Conservation (phyloP, 805 yeast genomes). For the Saturnispora sanitii region DNA sequence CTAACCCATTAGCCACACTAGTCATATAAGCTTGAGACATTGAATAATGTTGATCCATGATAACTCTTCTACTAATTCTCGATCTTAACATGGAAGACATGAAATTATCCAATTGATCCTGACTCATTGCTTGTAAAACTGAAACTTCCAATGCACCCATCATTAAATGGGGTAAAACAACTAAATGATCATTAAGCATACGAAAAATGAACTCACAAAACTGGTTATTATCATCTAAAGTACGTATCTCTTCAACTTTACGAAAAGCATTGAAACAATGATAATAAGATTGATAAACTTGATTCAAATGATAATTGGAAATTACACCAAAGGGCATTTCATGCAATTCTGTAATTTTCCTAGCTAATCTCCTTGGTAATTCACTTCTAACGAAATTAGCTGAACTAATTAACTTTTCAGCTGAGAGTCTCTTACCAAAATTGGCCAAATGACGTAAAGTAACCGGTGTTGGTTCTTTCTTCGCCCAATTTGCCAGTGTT, state of each 20-base stretch:
- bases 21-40: conserved; percentile 54
- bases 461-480: conserved; percentile 74
- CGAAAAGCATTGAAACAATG: conserved; percentile 81
- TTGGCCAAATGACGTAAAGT: conserved; percentile 84
- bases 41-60: conserved; percentile 84
- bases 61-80: conserved; percentile 79
- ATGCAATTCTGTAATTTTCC: conserved; percentile 72
- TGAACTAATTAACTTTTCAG: conserved; percentile 66
- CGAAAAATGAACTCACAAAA: conserved; percentile 58
- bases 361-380: conserved; percentile 73
- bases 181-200: conserved; percentile 68
- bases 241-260: conserved; percentile 54
- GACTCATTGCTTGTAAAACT: conserved; percentile 48
- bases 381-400: conserved; percentile 87
- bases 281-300: conserved; percentile 79
- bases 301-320: conserved; percentile 75
- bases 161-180: conserved; percentile 78
- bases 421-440: conserved; percentile 70
- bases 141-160: conserved; percentile 88
- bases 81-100: conserved; percentile 74
- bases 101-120: conserved; percentile 55
- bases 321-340: conserved; percentile 70
- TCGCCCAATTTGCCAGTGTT: conserved; percentile 51
- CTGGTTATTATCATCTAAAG: conserved; percentile 62
- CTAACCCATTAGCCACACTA: conserved; percentile 19